These are phyloP conservation scores for Psilocybe cyanescens DNA, from an alignment of 768 basidiomycete genomes.

Conservation along the genomic window DNA sequence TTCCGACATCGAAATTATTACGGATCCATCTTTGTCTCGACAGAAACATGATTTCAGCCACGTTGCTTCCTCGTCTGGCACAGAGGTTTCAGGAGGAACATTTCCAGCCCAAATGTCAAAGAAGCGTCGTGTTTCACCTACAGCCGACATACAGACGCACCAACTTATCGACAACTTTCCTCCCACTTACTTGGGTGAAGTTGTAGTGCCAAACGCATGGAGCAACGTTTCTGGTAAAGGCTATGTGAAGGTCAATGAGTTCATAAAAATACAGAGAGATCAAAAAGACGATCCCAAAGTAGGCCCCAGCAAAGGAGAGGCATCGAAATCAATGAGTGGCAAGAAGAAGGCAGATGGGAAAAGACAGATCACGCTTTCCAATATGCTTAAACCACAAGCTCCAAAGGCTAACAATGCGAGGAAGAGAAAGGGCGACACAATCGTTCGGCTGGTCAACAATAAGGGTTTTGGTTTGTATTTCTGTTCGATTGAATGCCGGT, in stretches of 20 bases:
- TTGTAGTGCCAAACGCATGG: slow-evolving; percentile 77
- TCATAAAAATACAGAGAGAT: slow-evolving; percentile 61
- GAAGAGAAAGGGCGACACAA: slow-evolving; percentile 62
- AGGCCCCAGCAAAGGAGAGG: slow-evolving; percentile 28
- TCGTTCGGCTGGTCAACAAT: slow-evolving; percentile 68
- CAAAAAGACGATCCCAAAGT: slow-evolving; percentile 36
- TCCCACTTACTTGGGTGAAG: slow-evolving; percentile 65
- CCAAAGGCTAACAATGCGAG: slow-evolving; percentile 38
- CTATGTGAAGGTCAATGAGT: slow-evolving; percentile 69
- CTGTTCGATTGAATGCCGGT: not conserved
- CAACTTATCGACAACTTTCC: slow-evolving; percentile 8
- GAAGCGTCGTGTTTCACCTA: slow-evolving; percentile 51
- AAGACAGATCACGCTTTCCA: slow-evolving; percentile 67
- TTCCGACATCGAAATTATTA: slow-evolving; percentile 36
- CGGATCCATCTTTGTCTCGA: slow-evolving; percentile 7
- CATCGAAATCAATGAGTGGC: slow-evolving; percentile 28
- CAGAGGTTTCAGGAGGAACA: not conserved
- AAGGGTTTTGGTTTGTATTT: slow-evolving; percentile 62
- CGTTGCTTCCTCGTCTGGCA: not conserved
- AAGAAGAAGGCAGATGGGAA: slow-evolving; percentile 48
- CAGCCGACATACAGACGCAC: slow-evolving; percentile 2
- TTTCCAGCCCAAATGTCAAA: slow-evolving; percentile 37
- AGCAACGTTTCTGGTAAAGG: slow-evolving; percentile 76
- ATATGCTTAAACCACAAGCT: slow-evolving; percentile 67
- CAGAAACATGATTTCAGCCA: not conserved